A percentile compares a stretch with the other conserved stretches of the same genome.
phyloP scores from a whole-genome alignment of 2,329 filamentous ascomycete species.

The Hyphodiscus sp. region DNA sequence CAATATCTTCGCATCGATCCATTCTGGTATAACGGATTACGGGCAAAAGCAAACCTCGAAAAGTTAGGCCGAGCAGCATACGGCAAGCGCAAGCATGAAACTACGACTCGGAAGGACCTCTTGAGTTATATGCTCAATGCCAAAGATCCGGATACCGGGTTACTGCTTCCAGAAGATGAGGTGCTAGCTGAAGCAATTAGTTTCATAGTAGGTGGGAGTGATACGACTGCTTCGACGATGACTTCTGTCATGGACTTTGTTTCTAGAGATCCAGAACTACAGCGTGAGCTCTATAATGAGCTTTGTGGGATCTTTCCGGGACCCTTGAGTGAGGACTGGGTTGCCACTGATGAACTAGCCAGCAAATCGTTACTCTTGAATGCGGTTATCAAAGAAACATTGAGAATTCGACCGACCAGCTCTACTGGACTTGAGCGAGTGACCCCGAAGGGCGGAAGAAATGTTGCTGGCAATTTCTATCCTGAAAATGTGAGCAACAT shows the following conservation, averaged over 20 bases:
- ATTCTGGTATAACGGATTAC: not conserved
- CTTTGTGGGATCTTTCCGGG: not conserved
- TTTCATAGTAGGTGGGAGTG: not conserved
- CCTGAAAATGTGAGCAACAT: not conserved
- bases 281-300: not conserved
- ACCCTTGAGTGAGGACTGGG: not conserved
- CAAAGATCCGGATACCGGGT: not conserved
- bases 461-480: not conserved
- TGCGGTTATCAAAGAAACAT: not conserved
- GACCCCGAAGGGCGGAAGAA: not conserved
- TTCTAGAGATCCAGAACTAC: not conserved
- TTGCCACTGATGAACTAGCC: not conserved
- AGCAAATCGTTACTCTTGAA: not conserved
- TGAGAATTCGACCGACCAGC: conserved; percentile 1
- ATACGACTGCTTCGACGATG: not conserved
- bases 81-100: not conserved
- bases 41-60: not conserved
- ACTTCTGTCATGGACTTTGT: not conserved
- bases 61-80: not conserved
- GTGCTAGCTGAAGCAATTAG: not conserved
- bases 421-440: conserved; percentile 1
- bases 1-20: not conserved
- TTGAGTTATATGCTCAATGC: not conserved
- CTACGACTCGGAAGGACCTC: not conserved
- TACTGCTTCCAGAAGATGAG: not conserved